Evolutionary conservation across 345 rosid genomes (phyloP).

Genomic region (Chamaenerion angustifolium): DNA sequence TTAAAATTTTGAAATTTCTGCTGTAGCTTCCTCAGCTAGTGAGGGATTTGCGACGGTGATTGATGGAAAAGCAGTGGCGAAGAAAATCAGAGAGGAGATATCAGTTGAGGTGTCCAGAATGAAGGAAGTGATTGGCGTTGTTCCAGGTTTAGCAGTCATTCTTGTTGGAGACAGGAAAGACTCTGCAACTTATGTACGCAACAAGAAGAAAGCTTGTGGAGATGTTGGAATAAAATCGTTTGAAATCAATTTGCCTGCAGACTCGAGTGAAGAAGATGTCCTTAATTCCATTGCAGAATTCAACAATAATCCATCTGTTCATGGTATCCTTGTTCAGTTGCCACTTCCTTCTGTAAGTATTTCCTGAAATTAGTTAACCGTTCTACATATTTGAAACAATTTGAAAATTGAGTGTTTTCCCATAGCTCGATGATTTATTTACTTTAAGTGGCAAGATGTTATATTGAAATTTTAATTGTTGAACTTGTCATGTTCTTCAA

Average conservation of each 20-base stretch:
- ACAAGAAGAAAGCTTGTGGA: conserved; percentile 82
- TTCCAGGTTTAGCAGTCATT: conserved; percentile 77
- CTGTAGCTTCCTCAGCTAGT: conserved; percentile 10
- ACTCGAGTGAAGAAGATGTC: conserved; percentile 51
- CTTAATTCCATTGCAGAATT: conserved; percentile 40
- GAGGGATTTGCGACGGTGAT: conserved; percentile 45
- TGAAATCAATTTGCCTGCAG: conserved; percentile 46
- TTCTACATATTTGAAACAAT: too few species aligned
- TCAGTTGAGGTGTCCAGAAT: conserved; percentile 46
- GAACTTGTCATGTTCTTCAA: too few species aligned
- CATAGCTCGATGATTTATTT: too few species aligned
- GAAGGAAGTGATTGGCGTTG: conserved; percentile 59
- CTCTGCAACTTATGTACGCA: conserved; percentile 72
- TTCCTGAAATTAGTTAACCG: too few species aligned
- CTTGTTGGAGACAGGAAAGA: conserved; percentile 76
- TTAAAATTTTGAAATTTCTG: not conserved
- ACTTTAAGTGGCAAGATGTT: too few species aligned
- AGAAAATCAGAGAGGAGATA: conserved; percentile 59
- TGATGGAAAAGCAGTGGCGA: conserved; percentile 66
- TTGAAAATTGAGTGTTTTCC: too few species aligned
- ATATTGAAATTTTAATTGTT: too few species aligned
- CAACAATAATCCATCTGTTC: conserved; percentile 58
- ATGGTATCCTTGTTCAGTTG: conserved; percentile 87
- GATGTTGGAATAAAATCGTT: conserved; percentile 64
- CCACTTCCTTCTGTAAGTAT: conserved; percentile 64